Evolutionary conservation across 192 early-diverging fungal genomes (phyloP).

Genomic region (Rhizoclosmatium sp.): DNA sequence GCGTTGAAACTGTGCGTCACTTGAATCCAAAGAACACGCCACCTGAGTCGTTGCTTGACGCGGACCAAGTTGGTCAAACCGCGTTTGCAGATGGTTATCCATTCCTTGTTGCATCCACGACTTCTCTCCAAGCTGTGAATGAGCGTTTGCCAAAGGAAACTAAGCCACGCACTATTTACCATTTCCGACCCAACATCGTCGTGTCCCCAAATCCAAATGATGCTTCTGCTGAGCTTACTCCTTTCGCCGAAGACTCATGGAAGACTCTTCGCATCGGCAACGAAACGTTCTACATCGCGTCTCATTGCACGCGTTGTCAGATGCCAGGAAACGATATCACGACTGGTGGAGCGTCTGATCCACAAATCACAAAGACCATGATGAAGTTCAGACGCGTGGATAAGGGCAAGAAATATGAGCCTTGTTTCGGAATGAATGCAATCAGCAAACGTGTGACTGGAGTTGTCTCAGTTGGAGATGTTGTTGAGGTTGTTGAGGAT

Average conservation of each 20-base stretch:
- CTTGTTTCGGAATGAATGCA: conserved; percentile 58
- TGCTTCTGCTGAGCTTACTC: conserved; percentile 35
- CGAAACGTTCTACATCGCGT: conserved; percentile 38
- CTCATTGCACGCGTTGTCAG: conserved; percentile 52
- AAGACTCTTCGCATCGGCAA: conserved; percentile 56
- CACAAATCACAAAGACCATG: conserved; percentile 32
- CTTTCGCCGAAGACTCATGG: conserved; percentile 80
- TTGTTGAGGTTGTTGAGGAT: conserved; percentile 30
- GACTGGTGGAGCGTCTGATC: conserved; percentile 41
- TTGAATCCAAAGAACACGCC: conserved; percentile 57
- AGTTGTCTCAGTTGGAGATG: conserved; percentile 42
- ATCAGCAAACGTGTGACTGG: conserved; percentile 22
- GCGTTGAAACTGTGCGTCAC: conserved; percentile 45
- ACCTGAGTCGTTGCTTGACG: conserved; percentile 7
- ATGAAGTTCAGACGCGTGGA: conserved; percentile 48
- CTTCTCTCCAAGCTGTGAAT: conserved; percentile 72
- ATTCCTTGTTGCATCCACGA: conserved; percentile 67
- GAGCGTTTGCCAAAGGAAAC: conserved; percentile 45
- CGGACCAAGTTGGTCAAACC: conserved; percentile 51
- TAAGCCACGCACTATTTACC: conserved; percentile 41
- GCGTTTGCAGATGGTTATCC: conserved; percentile 83
- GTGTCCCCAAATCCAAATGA: conserved; percentile 22
- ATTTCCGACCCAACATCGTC: conserved; percentile 83
- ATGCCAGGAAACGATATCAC: conserved; percentile 48
- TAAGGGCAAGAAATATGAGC: conserved; percentile 42